Evolutionary conservation across 2,329 filamentous ascomycete species (phyloP), one percentile per base, ranked within the genome.

Genomic region (Peltaster fructicola): DNA sequence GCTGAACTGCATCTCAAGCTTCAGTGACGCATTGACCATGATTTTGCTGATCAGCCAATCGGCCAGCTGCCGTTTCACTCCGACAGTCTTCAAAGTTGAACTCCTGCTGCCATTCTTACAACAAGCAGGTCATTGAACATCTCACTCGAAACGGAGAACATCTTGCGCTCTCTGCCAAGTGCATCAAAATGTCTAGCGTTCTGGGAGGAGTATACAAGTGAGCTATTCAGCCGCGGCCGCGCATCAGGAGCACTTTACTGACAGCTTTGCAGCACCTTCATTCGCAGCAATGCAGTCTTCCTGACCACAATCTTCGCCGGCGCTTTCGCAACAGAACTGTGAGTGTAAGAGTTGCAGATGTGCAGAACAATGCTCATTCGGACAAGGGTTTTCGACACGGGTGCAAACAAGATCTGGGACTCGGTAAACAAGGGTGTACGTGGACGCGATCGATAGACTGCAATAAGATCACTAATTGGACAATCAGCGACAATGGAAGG

Each of bases 401-500:
- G 59, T 45, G 77, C 85, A 56, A 77, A 91, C 59, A 74, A 64
- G 53, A 48, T 93, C 52, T 98, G 88, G 88, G 81, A 98, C 55
- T 65, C 57, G 52, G 57, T 84, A 52, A 98, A 98, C 72, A 68
- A 66, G 47, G 88, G 88, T 47, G 85, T 93, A 80, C 49, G 79
- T 73, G 17, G 13, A 16, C 3, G n/a, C 5, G 4, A 23, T 6
- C 5, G n/a, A n/a, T n/a, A n/a, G n/a, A n/a, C n/a, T n/a, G n/a
- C n/a, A n/a, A n/a, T n/a, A n/a, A n/a, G n/a, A n/a, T n/a, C n/a
- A n/a, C n/a, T n/a, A n/a, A n/a, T n/a, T n/a, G n/a, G n/a, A n/a
- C n/a, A n/a, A n/a, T n/a, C 49, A 95, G 85, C 81, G 85, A 49
- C 85, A 93, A 90, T 95, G 88, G 88, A 93, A 93, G 69, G 88